A percentile compares a stretch with the other conserved stretches of the same genome.
Evolutionary conservation across 257 asterid species (phyloP).

Genomic region (Penstemon eatonii): DNA sequence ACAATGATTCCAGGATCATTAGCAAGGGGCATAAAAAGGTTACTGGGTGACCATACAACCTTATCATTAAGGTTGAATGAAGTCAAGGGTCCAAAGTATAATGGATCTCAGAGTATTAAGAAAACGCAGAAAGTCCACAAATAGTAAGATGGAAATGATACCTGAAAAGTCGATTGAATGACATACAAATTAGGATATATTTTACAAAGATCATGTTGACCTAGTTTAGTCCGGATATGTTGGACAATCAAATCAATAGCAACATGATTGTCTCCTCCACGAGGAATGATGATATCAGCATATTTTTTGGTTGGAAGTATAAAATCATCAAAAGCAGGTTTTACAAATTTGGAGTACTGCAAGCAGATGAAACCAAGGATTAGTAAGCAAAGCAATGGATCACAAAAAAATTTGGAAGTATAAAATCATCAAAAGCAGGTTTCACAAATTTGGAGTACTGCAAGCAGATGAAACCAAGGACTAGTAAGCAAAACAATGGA

Average conservation of each 20-base stretch:
- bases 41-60: not conserved
- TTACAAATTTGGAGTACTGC: conserved; percentile 98
- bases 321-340: conserved; percentile 98
- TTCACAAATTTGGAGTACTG: conserved; percentile 98
- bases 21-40: not conserved
- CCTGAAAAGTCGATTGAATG: conserved; percentile 99
- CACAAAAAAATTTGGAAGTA: not conserved
- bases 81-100: conserved; percentile 16
- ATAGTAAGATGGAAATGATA: conserved; percentile 31
- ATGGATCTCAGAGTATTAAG: conserved; percentile 1
- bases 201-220: conserved; percentile 99
- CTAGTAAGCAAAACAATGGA: conserved; percentile 29
- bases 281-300: conserved; percentile 97
- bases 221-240: conserved; percentile 95
- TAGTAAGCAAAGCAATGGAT: conserved; percentile 27
- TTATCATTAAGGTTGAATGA: conserved; percentile 7
- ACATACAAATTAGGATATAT: conserved; percentile 89
- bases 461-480: conserved; percentile 33
- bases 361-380: conserved; percentile 30
- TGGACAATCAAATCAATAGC: conserved; percentile 99
- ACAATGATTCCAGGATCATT: conserved; percentile 24
- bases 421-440: conserved; percentile 81
- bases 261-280: conserved; percentile 99
- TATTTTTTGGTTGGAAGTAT: conserved; percentile 96
- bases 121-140: conserved; percentile 12